Conservation (phyloP, 2,329 filamentous ascomycete species). For the Dryadomyces quercus-mongolicae region DNA sequence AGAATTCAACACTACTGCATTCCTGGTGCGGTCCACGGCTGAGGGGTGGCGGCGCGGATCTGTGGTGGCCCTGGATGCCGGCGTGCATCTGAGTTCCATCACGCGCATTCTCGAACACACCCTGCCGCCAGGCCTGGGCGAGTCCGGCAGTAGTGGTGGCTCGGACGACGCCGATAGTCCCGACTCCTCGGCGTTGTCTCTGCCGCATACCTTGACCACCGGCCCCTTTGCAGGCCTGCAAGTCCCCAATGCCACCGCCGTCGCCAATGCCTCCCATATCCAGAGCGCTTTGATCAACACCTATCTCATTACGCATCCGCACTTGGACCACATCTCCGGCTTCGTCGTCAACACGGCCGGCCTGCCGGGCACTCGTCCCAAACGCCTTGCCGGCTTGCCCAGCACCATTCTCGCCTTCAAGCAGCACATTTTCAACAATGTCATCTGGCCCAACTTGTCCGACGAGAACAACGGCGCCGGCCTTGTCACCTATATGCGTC, state of each 20-base stretch:
- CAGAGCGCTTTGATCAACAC: conserved; percentile 71
- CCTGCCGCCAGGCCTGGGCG: conserved; percentile 24
- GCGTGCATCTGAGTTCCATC: conserved; percentile 78
- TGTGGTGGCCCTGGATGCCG: conserved; percentile 84
- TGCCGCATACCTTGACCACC: conserved; percentile 43
- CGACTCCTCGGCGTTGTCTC: conserved; percentile 16
- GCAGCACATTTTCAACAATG: conserved; percentile 89
- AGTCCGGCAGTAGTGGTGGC: background rate
- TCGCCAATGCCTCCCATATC: conserved; percentile 72
- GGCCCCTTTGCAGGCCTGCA: conserved; percentile 75
- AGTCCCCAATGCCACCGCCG: conserved; percentile 51
- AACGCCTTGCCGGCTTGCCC: conserved; percentile 74
- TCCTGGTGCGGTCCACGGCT: conserved; percentile 72
- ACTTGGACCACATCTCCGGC: conserved; percentile 85
- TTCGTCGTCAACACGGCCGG: conserved; percentile 90
- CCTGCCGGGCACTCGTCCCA: conserved; percentile 67
- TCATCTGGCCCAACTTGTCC: conserved; percentile 95
- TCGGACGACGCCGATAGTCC: background rate
- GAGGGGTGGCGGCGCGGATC: conserved; percentile 74
- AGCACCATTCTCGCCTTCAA: conserved; percentile 89
- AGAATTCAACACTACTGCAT: conserved; percentile 81
- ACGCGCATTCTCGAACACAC: conserved; percentile 60
- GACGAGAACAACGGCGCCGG: conserved; percentile 94
- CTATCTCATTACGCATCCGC: conserved; percentile 92
- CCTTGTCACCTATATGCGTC: conserved; percentile 76